These are phyloP conservation scores for Claviceps monticola DNA, from an alignment of 2,329 filamentous ascomycete species.

Conservation along the genomic window DNA sequence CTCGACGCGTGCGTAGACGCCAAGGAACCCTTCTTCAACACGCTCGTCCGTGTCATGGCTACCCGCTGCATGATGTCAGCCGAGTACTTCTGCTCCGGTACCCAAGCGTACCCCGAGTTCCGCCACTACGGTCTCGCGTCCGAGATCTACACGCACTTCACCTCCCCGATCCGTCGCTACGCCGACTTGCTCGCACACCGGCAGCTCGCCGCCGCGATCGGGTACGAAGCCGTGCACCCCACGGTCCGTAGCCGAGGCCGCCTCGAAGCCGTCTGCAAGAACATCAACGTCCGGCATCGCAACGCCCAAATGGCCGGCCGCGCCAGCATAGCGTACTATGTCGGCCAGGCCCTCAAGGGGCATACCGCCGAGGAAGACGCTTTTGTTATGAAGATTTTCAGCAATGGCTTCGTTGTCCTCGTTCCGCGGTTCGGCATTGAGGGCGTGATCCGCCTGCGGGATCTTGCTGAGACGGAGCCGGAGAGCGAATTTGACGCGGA, in stretches of 20 bases:
- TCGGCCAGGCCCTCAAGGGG: slow-evolving; percentile 86
- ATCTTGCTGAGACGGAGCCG: slow-evolving; percentile 65
- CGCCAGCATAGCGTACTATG: slow-evolving; percentile 93
- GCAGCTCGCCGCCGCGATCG: slow-evolving; percentile 89
- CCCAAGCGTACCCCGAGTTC: slow-evolving; percentile 87
- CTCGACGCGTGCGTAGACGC: slow-evolving; percentile 73
- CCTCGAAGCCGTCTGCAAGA: slow-evolving; percentile 88
- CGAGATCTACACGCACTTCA: slow-evolving; percentile 98
- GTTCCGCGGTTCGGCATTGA: slow-evolving; percentile 94
- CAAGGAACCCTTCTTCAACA: slow-evolving; percentile 92
- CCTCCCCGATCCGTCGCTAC: slow-evolving; percentile 90
- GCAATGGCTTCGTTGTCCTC: slow-evolving; percentile 93
- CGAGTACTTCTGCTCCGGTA: slow-evolving; percentile 94
- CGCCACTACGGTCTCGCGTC: slow-evolving; percentile 92
- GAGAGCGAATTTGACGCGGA: slow-evolving; percentile 76
- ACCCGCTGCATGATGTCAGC: slow-evolving; percentile 99
- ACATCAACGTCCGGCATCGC: slow-evolving; percentile 94
- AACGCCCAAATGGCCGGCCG: slow-evolving; percentile 93
- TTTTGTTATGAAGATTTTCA: slow-evolving; percentile 94
- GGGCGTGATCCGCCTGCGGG: slow-evolving; percentile 72
- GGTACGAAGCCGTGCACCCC: slow-evolving; percentile 75
- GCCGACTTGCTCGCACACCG: slow-evolving; percentile 91
- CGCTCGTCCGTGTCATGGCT: slow-evolving; percentile 89
- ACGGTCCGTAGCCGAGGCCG: slow-evolving; percentile 69
- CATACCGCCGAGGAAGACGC: slow-evolving; percentile 68